Evolutionary conservation across 306 rosid species (phyloP).

Genomic region (Prunus padus): DNA sequence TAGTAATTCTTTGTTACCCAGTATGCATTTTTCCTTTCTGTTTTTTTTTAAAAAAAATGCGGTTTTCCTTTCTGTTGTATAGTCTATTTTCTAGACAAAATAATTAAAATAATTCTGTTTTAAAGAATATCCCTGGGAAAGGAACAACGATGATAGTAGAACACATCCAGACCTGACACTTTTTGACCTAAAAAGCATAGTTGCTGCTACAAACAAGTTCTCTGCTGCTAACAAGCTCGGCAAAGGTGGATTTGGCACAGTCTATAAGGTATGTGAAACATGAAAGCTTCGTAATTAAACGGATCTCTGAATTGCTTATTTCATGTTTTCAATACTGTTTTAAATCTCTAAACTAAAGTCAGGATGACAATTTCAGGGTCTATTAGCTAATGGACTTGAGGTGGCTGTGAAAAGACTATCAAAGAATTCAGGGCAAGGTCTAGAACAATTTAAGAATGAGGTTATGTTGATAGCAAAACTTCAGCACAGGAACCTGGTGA

Average conservation of each 20-base stretch:
- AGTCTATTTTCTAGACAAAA: no score
- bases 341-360: not conserved
- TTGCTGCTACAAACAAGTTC: conserved; percentile 10
- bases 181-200: conserved; percentile 9
- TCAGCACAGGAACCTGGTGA: conserved; percentile 61
- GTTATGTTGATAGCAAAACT: conserved; percentile 53
- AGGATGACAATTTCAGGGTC: not conserved
- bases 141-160: not conserved
- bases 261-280: conserved; percentile 18
- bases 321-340: not conserved
- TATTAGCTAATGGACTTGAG: conserved; percentile 19
- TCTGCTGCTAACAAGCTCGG: conserved; percentile 17
- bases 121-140: not conserved
- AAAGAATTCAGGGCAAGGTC: conserved; percentile 48
- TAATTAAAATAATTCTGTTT: no score
- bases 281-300: not conserved
- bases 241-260: conserved; percentile 24
- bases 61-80: no score
- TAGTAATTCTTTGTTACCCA: no score
- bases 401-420: conserved; percentile 48
- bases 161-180: not conserved
- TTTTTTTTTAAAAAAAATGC: no score
- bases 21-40: no score
- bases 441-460: conserved; percentile 54
- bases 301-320: not conserved